Base-by-base conservation (phyloP, 2,329 filamentous ascomycete species). In the Drechslerella dactyloides region DNA sequence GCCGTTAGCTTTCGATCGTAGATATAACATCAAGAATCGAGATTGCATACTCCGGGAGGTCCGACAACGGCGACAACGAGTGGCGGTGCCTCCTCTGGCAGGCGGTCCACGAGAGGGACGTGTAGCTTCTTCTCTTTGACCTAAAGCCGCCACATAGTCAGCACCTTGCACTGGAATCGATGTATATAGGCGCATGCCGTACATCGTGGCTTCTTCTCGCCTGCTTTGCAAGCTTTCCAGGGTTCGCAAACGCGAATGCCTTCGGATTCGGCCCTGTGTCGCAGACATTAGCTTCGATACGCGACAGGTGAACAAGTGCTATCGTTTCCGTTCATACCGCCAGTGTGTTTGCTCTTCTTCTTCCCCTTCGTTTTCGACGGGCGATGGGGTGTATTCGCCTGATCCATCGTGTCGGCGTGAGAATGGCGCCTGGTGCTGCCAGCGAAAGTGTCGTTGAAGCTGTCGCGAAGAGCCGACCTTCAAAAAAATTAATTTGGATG, bases 51-150 rank as follows among this genome's bases (percentile, higher is more conserved):
- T 69, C 94, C 94, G 0, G 94, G 91, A 63, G 94, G 94, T 60
- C 94, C 96, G 78, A 97, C 93, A 72, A 99, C 93, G 73, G 91
- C 88, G 76, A 97, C 93, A 65, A 99, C 87, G 69, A 96, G 87
- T 68, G 94, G 94, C 24, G 94, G 93, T 15, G 94, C 90, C 82
- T 97, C 94, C 81, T 97, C 93, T 75, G 94, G 93, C 27, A 97
- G 84, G 76, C 96, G 89, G 83, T 99, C 94, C 82, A 97, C 90
- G 79, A 96, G 89, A 50, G 94, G 94, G 17, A 99, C 94, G 84
- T 99, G 96, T 42, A 97, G 85, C 69, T 93, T 87, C 81, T 96
- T 97, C 81, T 99, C 96, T 84, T 91, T 94, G 80, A 96, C 88
- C 89, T 93, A 78, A 11, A 72, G 57, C 8, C 4, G 50, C 21